These are phyloP conservation scores for Amaranthus tricolor DNA, from an alignment of 179 eudicot species.

Conservation along the genomic window DNA sequence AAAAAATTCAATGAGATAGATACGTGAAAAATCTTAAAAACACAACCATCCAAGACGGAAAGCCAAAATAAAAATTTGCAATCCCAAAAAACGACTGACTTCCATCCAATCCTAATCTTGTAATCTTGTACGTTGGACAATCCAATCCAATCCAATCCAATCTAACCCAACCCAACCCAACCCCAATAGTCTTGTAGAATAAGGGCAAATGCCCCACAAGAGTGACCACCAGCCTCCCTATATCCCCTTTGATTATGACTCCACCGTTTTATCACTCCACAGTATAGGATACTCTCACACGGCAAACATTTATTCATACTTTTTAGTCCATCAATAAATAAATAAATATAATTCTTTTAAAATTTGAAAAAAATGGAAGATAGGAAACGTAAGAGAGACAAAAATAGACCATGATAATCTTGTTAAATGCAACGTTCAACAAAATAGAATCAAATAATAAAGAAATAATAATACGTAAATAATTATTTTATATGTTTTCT, in stretches of 20 bases:
- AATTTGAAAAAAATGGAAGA: not conserved
- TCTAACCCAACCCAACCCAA: no score
- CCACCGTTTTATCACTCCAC: constrained; percentile 4
- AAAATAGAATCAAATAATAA: no score
- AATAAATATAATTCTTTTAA: not conserved
- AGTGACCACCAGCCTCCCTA: not conserved
- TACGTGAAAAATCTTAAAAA: no score
- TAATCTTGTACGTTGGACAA: not conserved
- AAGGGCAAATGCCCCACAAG: constrained; percentile 18
- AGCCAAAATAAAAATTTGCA: not conserved
- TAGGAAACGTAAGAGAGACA: no score
- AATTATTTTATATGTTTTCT: no score
- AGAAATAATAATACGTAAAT: no score
- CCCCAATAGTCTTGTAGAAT: constrained; percentile 6
- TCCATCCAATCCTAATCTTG: constrained; percentile 23
- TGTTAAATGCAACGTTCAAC: no score
- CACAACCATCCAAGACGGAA: not conserved
- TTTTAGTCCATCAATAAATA: not conserved
- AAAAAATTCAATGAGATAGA: no score
- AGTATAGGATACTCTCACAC: constrained; percentile 31
- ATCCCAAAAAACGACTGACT: not conserved
- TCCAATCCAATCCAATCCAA: no score
- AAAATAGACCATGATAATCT: no score
- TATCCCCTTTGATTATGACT: not conserved
- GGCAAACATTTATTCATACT: constrained; percentile 31